Conservation (phyloP, 2,329 filamentous ascomycete species). For the Nemania sp. region DNA sequence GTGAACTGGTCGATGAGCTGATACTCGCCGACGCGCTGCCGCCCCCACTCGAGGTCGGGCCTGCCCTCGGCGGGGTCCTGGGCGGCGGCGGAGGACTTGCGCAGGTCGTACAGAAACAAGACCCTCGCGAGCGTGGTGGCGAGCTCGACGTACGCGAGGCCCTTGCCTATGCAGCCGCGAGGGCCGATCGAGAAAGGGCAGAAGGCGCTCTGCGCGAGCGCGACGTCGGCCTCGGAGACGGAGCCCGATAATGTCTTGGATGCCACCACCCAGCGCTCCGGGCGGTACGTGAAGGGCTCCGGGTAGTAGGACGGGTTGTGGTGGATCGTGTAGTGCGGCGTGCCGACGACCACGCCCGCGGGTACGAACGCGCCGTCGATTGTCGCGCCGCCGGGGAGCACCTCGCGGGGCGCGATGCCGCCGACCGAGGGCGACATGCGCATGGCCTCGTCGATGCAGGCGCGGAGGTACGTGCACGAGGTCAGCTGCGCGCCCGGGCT, state of each 20-base stretch:
- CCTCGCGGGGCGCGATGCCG: constrained; percentile 63
- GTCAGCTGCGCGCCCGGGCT: constrained; percentile 54
- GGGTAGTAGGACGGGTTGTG: constrained; percentile 68
- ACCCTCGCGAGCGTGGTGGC: constrained; percentile 64
- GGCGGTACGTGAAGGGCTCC: constrained; percentile 60
- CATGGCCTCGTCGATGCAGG: constrained; percentile 69
- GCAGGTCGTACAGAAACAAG: constrained; percentile 65
- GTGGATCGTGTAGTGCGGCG: constrained; percentile 70
- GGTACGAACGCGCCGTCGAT: constrained; percentile 60
- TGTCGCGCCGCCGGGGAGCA: constrained; percentile 57
- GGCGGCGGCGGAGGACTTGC: constrained; percentile 55
- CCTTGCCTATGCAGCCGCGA: constrained; percentile 73
- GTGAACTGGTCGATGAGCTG: constrained; percentile 76
- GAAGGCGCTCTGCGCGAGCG: constrained; percentile 68
- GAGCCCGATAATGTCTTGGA: constrained; percentile 31
- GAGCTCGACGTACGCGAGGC: constrained; percentile 70
- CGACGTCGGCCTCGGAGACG: constrained; percentile 56
- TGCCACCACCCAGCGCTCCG: constrained; percentile 65
- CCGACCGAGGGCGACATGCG: constrained; percentile 65
- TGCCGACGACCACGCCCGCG: constrained; percentile 65
- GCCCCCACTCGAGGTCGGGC: constrained; percentile 54
- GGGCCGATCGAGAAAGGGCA: constrained; percentile 75
- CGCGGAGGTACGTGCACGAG: constrained; percentile 62
- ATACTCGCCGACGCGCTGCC: constrained; percentile 63
- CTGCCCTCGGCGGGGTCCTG: constrained; percentile 58